phyloP scores from a whole-genome alignment of 805 yeast species.

The Ogataea henricii region DNA sequence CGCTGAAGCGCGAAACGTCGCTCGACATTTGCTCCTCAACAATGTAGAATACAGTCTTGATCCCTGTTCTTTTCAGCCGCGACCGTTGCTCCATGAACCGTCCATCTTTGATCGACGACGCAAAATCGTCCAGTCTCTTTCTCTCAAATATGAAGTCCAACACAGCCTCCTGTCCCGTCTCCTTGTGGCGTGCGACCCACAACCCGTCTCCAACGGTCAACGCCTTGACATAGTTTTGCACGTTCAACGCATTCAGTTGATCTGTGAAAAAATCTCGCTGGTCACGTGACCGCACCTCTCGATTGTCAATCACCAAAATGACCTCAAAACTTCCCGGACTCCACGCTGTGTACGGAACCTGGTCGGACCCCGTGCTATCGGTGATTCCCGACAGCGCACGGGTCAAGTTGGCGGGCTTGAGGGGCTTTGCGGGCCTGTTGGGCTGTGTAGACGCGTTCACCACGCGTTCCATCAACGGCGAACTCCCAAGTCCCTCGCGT shows the following conservation, averaged over 20 bases:
- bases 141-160: constrained; percentile 87
- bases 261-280: constrained; percentile 72
- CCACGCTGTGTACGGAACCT: constrained; percentile 58
- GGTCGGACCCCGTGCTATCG: constrained; percentile 9
- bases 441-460: not conserved
- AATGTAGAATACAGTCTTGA: constrained; percentile 68
- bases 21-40: constrained; percentile 69
- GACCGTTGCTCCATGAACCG: constrained; percentile 85
- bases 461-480: constrained; percentile 16
- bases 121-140: constrained; percentile 85
- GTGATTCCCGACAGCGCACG: constrained; percentile 1
- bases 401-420: constrained; percentile 4
- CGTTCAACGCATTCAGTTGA: constrained; percentile 50
- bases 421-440: too few species aligned
- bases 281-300: constrained; percentile 71
- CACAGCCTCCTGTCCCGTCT: constrained; percentile 61
- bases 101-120: constrained; percentile 81
- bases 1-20: constrained; percentile 51
- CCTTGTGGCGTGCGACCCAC: constrained; percentile 79
- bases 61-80: constrained; percentile 68
- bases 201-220: constrained; percentile 83
- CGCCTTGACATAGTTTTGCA: constrained; percentile 53
- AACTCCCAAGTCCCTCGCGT: constrained; percentile 13
- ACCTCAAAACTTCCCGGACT: constrained; percentile 57
- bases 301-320: constrained; percentile 68